Evolutionary conservation across 1,284 basidiomycete species (phyloP).

Genomic region (Ganoderma sinense): DNA sequence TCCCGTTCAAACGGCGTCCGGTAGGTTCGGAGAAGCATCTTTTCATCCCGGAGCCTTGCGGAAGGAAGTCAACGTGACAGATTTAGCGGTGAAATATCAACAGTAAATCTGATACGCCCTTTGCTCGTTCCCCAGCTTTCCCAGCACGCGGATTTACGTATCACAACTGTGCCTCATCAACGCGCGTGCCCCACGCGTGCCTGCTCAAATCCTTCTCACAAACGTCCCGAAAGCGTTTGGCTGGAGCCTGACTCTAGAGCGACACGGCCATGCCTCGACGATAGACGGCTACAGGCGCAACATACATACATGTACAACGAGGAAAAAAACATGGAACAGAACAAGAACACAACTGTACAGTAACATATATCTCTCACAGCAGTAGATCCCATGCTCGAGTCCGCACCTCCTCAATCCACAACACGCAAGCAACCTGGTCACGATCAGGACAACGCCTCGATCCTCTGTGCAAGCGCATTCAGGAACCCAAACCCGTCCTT

Average conservation of each 20-base stretch:
- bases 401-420: constrained; percentile 3
- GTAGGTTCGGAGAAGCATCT: neutral
- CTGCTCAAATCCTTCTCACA: neutral
- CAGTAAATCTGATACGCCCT: neutral
- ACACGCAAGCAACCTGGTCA: neutral
- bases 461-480: constrained; percentile 60
- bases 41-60: neutral
- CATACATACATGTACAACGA: neutral
- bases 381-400: constrained; percentile 15
- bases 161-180: neutral
- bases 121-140: neutral
- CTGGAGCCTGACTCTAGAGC: neutral
- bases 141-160: neutral
- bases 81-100: neutral
- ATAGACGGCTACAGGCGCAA: neutral
- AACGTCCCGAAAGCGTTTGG: neutral
- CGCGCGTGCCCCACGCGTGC: neutral
- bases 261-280: too few relatives aligned
- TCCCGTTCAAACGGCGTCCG: neutral
- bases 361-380: constrained; percentile 28
- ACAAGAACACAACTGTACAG: constrained; percentile 26
- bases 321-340: constrained; percentile 5
- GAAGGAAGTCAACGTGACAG: neutral
- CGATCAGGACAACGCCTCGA: constrained; percentile 44
- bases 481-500: constrained; percentile 81